Conservation (phyloP, 768 basidiomycete genomes). For the Lactifluus echinatus region DNA sequence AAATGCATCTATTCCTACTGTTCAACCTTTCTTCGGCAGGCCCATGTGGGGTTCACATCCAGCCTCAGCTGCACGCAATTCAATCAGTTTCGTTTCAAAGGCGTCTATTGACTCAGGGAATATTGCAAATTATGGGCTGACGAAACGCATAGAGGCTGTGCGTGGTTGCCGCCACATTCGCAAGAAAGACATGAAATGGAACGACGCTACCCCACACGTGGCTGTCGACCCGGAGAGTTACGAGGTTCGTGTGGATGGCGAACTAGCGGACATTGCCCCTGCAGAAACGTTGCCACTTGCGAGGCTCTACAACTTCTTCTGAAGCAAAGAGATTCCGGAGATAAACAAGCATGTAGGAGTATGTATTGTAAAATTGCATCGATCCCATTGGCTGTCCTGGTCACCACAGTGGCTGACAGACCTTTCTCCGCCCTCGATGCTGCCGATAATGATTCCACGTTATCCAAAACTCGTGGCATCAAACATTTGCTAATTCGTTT, state of each 20-base stretch:
- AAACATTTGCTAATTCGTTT: too few species aligned
- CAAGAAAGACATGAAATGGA: slow-evolving; percentile 95
- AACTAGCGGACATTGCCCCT: slow-evolving; percentile 64
- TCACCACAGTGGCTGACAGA: too few species aligned
- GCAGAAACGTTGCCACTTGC: slow-evolving; percentile 62
- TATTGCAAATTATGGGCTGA: slow-evolving; percentile 57
- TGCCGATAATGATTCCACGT: neutral
- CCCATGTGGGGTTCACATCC: slow-evolving; percentile 93
- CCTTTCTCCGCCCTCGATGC: neutral
- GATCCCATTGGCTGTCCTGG: too few species aligned
- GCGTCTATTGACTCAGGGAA: slow-evolving; percentile 52
- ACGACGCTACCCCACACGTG: slow-evolving; percentile 73
- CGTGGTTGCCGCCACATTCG: slow-evolving; percentile 60
- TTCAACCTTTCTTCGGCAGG: slow-evolving; percentile 77
- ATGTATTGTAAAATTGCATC: neutral
- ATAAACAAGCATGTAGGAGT: neutral
- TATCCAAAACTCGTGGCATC: neutral
- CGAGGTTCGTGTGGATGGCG: slow-evolving; percentile 76
- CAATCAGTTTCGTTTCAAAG: slow-evolving; percentile 78
- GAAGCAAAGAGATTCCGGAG: slow-evolving; percentile 21
- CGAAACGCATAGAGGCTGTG: slow-evolving; percentile 70
- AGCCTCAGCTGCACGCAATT: slow-evolving; percentile 72
- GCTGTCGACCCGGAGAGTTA: slow-evolving; percentile 89
- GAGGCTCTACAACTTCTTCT: slow-evolving; percentile 76
- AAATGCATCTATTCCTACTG: slow-evolving; percentile 92